Evolutionary conservation across 441 rosid genomes (phyloP).

Genomic region (Aleurites moluccanus): DNA sequence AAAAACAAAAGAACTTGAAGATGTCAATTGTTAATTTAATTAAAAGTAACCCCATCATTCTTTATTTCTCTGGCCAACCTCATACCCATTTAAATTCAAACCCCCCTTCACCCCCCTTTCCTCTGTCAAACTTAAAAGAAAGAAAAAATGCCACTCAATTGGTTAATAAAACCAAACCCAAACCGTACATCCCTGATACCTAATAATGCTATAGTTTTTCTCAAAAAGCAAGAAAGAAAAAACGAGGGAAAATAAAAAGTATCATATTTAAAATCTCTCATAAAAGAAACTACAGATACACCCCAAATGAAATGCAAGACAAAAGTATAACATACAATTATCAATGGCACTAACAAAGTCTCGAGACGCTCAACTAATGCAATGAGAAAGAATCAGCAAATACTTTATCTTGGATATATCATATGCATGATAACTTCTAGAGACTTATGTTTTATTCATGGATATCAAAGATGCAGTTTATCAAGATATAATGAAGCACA

Average conservation of each 20-base stretch:
- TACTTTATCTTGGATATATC: no score
- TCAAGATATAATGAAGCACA: no score
- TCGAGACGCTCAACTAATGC: not conserved
- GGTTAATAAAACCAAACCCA: slow-evolving; percentile 89
- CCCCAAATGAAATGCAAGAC: slow-evolving; percentile 10
- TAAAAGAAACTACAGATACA: slow-evolving; percentile 4
- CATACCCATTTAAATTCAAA: slow-evolving; percentile 87
- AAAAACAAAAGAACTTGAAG: slow-evolving; percentile 63
- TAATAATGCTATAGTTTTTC: slow-evolving; percentile 31
- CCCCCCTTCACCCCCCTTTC: slow-evolving; percentile 99
- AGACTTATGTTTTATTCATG: no score
- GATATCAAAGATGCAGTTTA: no score
- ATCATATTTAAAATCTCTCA: slow-evolving; percentile 31
- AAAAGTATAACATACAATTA: not conserved
- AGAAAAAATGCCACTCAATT: slow-evolving; percentile 78
- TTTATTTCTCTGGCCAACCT: slow-evolving; percentile 99
- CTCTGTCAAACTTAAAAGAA: slow-evolving; percentile 59
- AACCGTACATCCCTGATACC: slow-evolving; percentile 68
- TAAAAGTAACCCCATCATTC: slow-evolving; percentile 97
- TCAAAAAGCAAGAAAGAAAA: not conserved
- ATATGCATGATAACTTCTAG: no score
- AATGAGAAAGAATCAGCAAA: not conserved
- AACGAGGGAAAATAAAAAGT: not conserved
- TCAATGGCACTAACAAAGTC: not conserved
- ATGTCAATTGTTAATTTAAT: slow-evolving; percentile 80